phyloP scores from a whole-genome alignment of 352 stramenopile species.

The Phytophthora sansomeana region DNA sequence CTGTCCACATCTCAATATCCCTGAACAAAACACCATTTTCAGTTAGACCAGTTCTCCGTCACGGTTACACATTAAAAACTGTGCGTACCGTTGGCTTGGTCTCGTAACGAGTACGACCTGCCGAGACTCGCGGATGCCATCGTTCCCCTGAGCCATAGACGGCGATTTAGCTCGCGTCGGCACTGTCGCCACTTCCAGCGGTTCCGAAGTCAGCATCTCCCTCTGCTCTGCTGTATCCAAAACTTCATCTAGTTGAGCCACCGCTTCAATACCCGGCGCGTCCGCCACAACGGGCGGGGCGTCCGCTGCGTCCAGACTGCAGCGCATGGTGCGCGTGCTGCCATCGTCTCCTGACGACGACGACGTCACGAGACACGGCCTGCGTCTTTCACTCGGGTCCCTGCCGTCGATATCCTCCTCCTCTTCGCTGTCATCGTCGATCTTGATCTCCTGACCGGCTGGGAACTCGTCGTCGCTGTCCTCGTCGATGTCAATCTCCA shows the following conservation, averaged over 20 bases:
- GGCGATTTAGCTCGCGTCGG: slow-evolving; percentile 16
- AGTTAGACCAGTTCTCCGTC: slow-evolving; percentile 8
- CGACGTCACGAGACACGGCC: slow-evolving; percentile 22
- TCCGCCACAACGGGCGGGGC: slow-evolving; percentile 9
- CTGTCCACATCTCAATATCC: slow-evolving; percentile 85
- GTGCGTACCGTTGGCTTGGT: slow-evolving; percentile 68
- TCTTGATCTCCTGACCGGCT: slow-evolving; percentile 23
- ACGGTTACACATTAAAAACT: not conserved
- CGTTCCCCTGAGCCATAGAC: slow-evolving; percentile 14
- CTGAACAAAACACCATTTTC: slow-evolving; percentile 35
- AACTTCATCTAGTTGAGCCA: slow-evolving; percentile 26
- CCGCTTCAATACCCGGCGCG: slow-evolving; percentile 16
- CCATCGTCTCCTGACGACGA: slow-evolving; percentile 36
- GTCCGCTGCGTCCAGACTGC: slow-evolving; percentile 43
- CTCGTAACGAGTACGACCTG: slow-evolving; percentile 77
- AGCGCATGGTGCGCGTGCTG: slow-evolving; percentile 44
- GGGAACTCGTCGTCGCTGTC: slow-evolving; percentile 32
- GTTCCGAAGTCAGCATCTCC: slow-evolving; percentile 7
- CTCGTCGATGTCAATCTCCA: slow-evolving; percentile 33
- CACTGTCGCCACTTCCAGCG: slow-evolving; percentile 10
- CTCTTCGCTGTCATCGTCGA: slow-evolving; percentile 25
- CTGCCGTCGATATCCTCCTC: slow-evolving; percentile 45
- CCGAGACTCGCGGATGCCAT: slow-evolving; percentile 42
- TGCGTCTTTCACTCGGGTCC: slow-evolving; percentile 24
- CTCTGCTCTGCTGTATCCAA: slow-evolving; percentile 10